A percentile compares a stretch with the other conserved stretches of the same genome.
These are phyloP conservation scores for Yarrowia deformans DNA, from an alignment of 805 yeast genomes.

Conservation along the genomic window DNA sequence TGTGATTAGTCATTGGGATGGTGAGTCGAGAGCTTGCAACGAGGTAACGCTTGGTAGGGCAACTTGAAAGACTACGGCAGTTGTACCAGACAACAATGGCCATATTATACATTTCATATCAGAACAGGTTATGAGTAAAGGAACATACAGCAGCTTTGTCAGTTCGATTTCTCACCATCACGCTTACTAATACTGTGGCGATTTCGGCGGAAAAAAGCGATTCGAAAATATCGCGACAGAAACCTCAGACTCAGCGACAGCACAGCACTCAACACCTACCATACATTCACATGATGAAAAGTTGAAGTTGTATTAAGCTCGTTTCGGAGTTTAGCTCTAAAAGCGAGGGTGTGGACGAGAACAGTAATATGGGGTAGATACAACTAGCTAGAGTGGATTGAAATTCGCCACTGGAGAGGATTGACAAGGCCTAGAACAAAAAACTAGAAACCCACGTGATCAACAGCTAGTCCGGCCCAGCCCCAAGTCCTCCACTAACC, in stretches of 20 bases:
- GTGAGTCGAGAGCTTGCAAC: no score
- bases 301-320: slow-evolving; percentile 8
- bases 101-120: no score
- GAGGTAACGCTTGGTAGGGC: no score
- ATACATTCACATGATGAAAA: slow-evolving; percentile 4
- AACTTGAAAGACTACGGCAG: no score
- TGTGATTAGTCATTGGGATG: not conserved
- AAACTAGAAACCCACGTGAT: no score
- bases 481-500: not conserved
- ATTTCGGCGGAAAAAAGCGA: not conserved
- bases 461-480: not conserved
- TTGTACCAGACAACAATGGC: no score
- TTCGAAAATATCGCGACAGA: not conserved
- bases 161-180: not conserved
- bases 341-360: not conserved
- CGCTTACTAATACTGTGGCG: slow-evolving; percentile 1
- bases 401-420: no score
- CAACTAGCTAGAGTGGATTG: no score
- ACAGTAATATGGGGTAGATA: not conserved
- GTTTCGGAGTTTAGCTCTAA: slow-evolving; percentile 16
- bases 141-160: no score
- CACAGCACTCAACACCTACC: not conserved
- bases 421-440: no score
- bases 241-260: not conserved
- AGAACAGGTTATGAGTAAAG: not conserved